Evolutionary conservation across 495 filamentous ascomycete species (phyloP), one percentile per base, ranked within the genome.

Genomic region (Pyronema domesticum): DNA sequence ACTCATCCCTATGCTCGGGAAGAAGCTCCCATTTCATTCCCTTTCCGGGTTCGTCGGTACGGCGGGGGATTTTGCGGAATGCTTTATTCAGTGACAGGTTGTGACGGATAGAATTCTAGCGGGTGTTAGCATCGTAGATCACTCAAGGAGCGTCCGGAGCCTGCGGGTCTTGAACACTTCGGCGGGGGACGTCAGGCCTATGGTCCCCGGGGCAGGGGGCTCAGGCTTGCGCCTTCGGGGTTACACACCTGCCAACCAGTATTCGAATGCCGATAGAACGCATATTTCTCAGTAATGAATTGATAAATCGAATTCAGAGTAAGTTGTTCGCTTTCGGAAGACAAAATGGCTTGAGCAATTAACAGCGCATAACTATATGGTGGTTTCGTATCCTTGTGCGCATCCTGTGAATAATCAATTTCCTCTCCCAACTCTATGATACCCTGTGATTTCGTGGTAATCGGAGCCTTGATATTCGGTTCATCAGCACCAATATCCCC

Each of bases 11-110:
- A 42, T 80, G 71, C 51, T 88, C 85, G 0, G 80, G 76, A 1
- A 85, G 80, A 63, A 98, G 83, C 67, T 83, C 80, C 91, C 91
- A 98, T 65, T 95, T 95, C 89, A 95, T 95, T 19, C 91, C 91
- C 70, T 98, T 98, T 3, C 91, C 91, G 1, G 91, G 91, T 64
- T 98, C 93, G 60, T 98, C 85, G 0, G 87, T 91, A 5, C 83
- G 77, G 37, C 91, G 81, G 19, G 93, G 82, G 5, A 94, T 82
- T 67, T 96, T 96, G 57, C 83, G 78, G 66, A 98, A 98, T 0
- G 80, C 77, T 68, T 94, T 89, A 63, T 93, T 95, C 47, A 98
- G 68, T 3, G 93, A 96, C 15, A 98, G 68, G 59, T 96, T 96
- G 59, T 98, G 91, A 1, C 91, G 81, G 59, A 98, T 98, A 1